phyloP scores from a whole-genome alignment of 257 asterid species.

The Eustoma russellianum region DNA sequence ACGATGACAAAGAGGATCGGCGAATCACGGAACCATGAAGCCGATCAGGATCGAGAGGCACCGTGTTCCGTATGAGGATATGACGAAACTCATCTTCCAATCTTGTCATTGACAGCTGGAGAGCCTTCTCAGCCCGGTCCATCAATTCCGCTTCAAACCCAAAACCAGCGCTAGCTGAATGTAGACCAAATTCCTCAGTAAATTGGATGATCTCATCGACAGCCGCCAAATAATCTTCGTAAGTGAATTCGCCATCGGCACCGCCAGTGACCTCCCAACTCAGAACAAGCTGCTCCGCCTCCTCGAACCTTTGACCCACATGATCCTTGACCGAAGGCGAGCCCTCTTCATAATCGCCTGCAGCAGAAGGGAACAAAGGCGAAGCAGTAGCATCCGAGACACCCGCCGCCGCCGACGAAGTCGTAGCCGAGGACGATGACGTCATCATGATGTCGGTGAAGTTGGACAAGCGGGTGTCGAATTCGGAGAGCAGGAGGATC shows the following conservation, averaged over 20 bases:
- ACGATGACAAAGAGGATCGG: conserved; percentile 51
- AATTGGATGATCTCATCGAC: conserved; percentile 66
- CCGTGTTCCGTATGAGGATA: conserved; percentile 41
- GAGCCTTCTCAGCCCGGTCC: conserved; percentile 71
- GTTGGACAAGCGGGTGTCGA: conserved; percentile 73
- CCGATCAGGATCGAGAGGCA: conserved; percentile 57
- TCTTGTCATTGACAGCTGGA: conserved; percentile 76
- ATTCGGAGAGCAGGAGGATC: conserved; percentile 60
- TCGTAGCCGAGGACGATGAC: conserved; percentile 10
- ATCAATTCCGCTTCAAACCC: conserved; percentile 19
- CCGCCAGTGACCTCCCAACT: conserved; percentile 19
- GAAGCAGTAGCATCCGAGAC: conserved; percentile 6
- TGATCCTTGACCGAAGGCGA: neutral
- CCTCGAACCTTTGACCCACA: conserved; percentile 34
- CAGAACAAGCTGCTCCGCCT: conserved; percentile 50
- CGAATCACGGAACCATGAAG: conserved; percentile 31
- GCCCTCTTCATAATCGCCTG: conserved; percentile 1
- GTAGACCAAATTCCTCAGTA: conserved; percentile 56
- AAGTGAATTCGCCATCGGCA: conserved; percentile 27
- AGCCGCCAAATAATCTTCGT: conserved; percentile 47
- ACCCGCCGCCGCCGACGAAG: conserved; percentile 3
- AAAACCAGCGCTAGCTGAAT: conserved; percentile 8
- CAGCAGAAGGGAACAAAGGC: conserved; percentile 18
- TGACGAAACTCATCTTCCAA: conserved; percentile 88
- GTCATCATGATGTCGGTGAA: conserved; percentile 42